Base-by-base conservation (phyloP, 257 asterid genomes). In the Gentiana dahurica region DNA sequence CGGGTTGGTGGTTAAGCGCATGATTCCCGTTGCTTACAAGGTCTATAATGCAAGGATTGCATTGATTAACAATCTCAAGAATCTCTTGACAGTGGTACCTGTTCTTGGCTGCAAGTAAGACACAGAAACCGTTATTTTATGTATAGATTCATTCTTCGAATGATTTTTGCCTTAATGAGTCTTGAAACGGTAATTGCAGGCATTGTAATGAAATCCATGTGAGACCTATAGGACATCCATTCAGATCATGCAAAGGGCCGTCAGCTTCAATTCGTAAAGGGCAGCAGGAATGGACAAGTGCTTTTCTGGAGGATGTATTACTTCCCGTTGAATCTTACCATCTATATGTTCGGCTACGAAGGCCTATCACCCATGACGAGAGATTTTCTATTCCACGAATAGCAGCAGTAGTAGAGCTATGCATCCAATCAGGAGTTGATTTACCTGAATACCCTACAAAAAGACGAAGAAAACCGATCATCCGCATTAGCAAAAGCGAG, bases 161-260 rank as follows among this genome's bases (percentile, higher is more conserved):
- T 24, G 24, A 24, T 24, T 24, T 24, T 24, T 0, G 24, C 24
- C 24, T 24, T 24, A 24, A 24, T 0, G 24, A 24, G 1, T 24
- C 1, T 24, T 24, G 1, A 24, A 24, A 24, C 24, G 0, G 1
- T 24, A 24, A 24, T 43, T 12, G 75, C 78, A 92, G 98, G 82
- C 85, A 94, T 90, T 92, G 98, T 64, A 78, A 64, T 59, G 98
- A 92, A 70, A 78, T 92, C 51, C 97, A 92, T n/a, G 84, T 85
- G 45, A 97, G 95, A 65, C 77, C 85, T 10, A 53, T 53, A 54
- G 95, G 90, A 41, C 98, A 92, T 69, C 95, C 97, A 49, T 88
- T 88, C 79, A 88, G 74, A 76, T 87, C 98, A 4, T 92, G 98
- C 65, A 80, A 73, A 73, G 97, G 98, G 35, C 64, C 83, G 59